Conservation (phyloP, 768 basidiomycete species). For the Xanthoconium stramineum region DNA sequence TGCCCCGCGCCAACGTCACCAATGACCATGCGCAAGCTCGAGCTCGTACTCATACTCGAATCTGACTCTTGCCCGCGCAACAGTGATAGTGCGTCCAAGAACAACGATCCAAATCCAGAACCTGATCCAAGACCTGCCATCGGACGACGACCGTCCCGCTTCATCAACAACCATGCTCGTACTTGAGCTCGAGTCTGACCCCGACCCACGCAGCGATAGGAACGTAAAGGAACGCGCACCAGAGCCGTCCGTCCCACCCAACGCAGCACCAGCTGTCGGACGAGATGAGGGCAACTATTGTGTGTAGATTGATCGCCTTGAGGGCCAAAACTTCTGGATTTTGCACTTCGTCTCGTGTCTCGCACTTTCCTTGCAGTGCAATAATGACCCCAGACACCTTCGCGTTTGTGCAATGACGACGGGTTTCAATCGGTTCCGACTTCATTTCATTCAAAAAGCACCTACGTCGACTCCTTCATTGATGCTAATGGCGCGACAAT, state of each 20-base stretch:
- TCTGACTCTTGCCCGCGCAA: constrained; percentile 17
- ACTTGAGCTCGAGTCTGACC: constrained; percentile 13
- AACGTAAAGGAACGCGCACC: constrained; percentile 14
- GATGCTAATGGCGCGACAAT: too few species aligned
- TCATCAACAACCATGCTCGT: constrained; percentile 14
- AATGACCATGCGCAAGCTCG: constrained; percentile 9
- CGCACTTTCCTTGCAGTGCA: too few species aligned
- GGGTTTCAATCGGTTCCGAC: too few species aligned
- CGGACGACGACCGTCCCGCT: constrained; percentile 5
- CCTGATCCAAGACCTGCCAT: not conserved
- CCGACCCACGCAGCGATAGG: constrained; percentile 16
- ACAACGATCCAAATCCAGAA: not conserved
- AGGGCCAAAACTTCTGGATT: too few species aligned
- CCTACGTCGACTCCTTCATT: too few species aligned
- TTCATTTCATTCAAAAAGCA: too few species aligned
- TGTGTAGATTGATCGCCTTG: too few species aligned
- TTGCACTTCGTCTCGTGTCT: too few species aligned
- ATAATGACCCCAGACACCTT: too few species aligned
- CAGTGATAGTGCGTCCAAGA: constrained; percentile 10
- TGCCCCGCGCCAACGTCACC: constrained; percentile 5
- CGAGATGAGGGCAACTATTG: constrained; percentile 1
- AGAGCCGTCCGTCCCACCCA: constrained; percentile 8
- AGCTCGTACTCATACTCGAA: constrained; percentile 14
- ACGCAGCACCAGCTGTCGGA: not conserved
- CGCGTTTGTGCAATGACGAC: too few species aligned